Base-by-base conservation (phyloP, 2,329 filamentous ascomycete genomes). In the Cordyceps fumosorosea region DNA sequence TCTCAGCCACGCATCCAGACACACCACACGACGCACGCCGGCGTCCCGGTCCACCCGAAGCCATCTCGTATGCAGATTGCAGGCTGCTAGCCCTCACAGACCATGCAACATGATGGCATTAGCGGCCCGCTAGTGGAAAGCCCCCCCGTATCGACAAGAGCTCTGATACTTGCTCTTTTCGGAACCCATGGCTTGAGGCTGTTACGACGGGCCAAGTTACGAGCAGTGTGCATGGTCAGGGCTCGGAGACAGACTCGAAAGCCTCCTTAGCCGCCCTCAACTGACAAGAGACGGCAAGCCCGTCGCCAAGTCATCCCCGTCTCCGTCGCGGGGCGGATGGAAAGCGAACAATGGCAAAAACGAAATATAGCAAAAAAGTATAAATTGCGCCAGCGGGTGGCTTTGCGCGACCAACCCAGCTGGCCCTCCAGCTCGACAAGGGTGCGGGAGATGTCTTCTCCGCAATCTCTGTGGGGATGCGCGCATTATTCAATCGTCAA, bases 351-450 rank as follows among this genome's bases (percentile, higher is more conserved):
- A 34, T 22, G 22, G 40, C 18, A 37, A 24, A 4, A 22, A 3
- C 10, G 3, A 20, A 3, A 20, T 3, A 22, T 20, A 16, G 37
- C 6, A 48, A 37, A 45, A 60, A 60, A 45, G 37, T 26, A 44
- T 44, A 60, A 60, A 60, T 45, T 40, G n/a, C 37, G 22, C 57
- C 34, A 53, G 45, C 12, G 32, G 18, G 32, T 26, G 24, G 34
- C 40, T 45, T 45, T 56, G 29, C 56, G 20, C 32, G 29, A 26
- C 56, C 47, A 34, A 47, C 48, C 37, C 47, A 44, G 53, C 53
- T 60, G 57, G 57, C 22, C 57, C 29, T 60, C 57, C 57, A 60
- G 57, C 57, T 60, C n/a, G 48, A 60, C 57, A 45, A 45, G 57
- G 57, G 40, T 60, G 26, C 48, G 47, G 57, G 57, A 60, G 57